Conservation (phyloP, 2,329 filamentous ascomycete genomes). For the Aureobasidium subglaciale region DNA sequence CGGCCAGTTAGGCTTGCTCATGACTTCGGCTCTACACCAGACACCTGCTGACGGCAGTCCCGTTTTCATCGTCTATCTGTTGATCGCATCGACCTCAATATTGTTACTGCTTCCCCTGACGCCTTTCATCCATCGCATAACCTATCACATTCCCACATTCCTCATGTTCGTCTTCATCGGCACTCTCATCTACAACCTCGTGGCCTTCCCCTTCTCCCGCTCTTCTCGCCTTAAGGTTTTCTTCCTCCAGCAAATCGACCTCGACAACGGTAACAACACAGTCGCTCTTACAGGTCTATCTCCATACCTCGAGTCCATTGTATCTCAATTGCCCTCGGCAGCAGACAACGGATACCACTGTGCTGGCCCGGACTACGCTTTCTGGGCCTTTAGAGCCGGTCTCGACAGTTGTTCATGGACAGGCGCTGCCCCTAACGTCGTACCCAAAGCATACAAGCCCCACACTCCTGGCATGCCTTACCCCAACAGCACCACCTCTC, state of each 20-base stretch:
- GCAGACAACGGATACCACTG: slow-evolving; percentile 48
- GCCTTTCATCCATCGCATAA: slow-evolving; percentile 82
- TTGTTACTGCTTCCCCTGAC: slow-evolving; percentile 67
- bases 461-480: slow-evolving; percentile 10
- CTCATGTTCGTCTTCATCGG: slow-evolving; percentile 64
- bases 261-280: slow-evolving; percentile 61
- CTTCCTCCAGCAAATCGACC: slow-evolving; percentile 74
- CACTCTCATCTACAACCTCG: slow-evolving; percentile 78
- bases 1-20: slow-evolving; percentile 66
- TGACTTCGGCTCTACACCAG: slow-evolving; percentile 67
- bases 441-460: slow-evolving; percentile 25
- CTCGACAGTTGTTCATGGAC: slow-evolving; percentile 64
- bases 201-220: slow-evolving; percentile 80
- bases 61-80: slow-evolving; percentile 63
- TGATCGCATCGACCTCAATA: slow-evolving; percentile 60
- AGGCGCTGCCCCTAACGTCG: slow-evolving; percentile 60
- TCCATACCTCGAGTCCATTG: slow-evolving; percentile 59
- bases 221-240: slow-evolving; percentile 76
- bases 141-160: slow-evolving; percentile 72
- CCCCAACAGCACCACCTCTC: slow-evolving; percentile 24
- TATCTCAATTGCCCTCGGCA: slow-evolving; percentile 63
- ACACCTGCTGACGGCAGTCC: slow-evolving; percentile 78
- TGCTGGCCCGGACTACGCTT: slow-evolving; percentile 26
- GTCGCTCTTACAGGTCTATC: slow-evolving; percentile 64
- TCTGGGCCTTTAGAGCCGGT: slow-evolving; percentile 38